phyloP scores from a whole-genome alignment of 78 protist genomes.

The Diacronema lutheri region DNA sequence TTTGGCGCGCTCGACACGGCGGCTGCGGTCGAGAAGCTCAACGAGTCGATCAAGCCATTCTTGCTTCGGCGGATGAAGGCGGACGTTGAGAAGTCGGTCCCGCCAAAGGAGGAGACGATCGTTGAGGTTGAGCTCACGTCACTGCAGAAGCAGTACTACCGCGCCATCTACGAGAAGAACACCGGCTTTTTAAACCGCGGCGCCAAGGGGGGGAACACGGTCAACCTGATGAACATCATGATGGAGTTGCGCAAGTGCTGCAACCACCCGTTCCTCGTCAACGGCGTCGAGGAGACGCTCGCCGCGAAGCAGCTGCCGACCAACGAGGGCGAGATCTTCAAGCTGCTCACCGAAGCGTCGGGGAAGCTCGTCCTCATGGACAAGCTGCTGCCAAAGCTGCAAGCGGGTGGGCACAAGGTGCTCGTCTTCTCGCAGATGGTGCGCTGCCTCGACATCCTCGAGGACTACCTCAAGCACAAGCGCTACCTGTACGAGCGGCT shows the following conservation, averaged over 20 bases:
- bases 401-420: slow-evolving; percentile 24
- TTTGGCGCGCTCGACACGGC: neutral
- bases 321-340: neutral
- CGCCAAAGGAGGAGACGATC: slow-evolving; percentile 86
- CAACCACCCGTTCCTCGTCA: slow-evolving; percentile 89
- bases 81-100: slow-evolving; percentile 76
- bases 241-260: slow-evolving; percentile 92
- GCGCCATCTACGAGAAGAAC: slow-evolving; percentile 85
- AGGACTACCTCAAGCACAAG: slow-evolving; percentile 27
- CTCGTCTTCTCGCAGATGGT: slow-evolving; percentile 82
- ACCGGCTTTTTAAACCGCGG: neutral
- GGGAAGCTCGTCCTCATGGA: slow-evolving; percentile 22
- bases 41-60: slow-evolving; percentile 76
- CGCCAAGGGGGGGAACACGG: neutral
- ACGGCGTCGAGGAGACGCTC: slow-evolving; percentile 52
- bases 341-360: neutral
- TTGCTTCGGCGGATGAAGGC: slow-evolving; percentile 86
- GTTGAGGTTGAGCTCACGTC: slow-evolving; percentile 82
- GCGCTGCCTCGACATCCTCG: slow-evolving; percentile 90
- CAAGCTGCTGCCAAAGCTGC: slow-evolving; percentile 31
- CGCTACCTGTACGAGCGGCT: slow-evolving; percentile 84
- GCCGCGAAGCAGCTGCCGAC: neutral
- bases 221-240: slow-evolving; percentile 13
- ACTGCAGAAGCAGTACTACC: slow-evolving; percentile 86
- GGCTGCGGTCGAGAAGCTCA: slow-evolving; percentile 45